Percentiles rank a stretch among this genome's conserved stretches.
Evolutionary conservation across 768 basidiomycete species (phyloP).

Genomic region (Gloeostereum incarnatum): DNA sequence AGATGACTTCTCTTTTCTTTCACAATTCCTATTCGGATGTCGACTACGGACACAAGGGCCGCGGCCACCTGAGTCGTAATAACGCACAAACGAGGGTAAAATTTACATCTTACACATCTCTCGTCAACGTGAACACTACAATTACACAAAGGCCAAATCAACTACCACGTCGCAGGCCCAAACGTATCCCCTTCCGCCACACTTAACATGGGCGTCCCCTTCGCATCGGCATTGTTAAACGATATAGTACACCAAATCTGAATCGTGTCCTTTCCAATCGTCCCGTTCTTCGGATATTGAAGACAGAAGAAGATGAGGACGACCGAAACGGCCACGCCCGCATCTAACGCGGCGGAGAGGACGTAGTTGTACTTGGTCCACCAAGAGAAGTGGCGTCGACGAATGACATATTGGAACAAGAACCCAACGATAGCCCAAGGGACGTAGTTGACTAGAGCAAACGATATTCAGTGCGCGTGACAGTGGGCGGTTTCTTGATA

Average conservation of each 20-base stretch:
- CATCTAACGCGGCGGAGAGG: conserved; percentile 44
- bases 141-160: too few species aligned
- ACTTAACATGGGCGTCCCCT: conserved; percentile 23
- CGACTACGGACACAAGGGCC: too few species aligned
- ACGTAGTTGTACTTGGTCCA: conserved; percentile 65
- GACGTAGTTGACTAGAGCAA: conserved; percentile 67
- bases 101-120: too few species aligned
- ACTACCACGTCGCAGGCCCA: conserved; percentile 51
- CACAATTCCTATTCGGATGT: too few species aligned
- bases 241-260: conserved; percentile 49
- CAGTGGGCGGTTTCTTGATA: too few species aligned
- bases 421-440: conserved; percentile 60
- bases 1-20: too few species aligned
- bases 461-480: too few species aligned
- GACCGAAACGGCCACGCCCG: conserved; percentile 37
- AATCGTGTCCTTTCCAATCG: conserved; percentile 43
- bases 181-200: conserved; percentile 21
- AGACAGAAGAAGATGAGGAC: conserved; percentile 42
- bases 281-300: conserved; percentile 54
- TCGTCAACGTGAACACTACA: too few species aligned
- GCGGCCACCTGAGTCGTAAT: too few species aligned
- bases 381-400: conserved; percentile 53
- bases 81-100: too few species aligned
- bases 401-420: conserved; percentile 54
- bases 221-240: conserved; percentile 28